Evolutionary conservation across 192 early-diverging fungal species (phyloP).

Genomic region (Anaeromyces robustus): DNA sequence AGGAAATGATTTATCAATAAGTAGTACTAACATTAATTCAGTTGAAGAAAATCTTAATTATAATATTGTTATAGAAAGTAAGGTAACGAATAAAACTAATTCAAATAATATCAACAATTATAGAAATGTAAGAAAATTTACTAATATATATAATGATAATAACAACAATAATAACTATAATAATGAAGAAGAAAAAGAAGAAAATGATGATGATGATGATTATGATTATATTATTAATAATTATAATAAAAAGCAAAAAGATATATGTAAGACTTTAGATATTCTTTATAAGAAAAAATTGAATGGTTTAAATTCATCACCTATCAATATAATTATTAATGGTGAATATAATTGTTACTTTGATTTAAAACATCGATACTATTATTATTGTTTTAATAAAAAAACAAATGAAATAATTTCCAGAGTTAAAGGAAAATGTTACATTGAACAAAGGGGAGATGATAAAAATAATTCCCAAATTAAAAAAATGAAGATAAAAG

Average conservation of each 20-base stretch:
- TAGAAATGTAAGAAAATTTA: no score
- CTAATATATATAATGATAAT: no score
- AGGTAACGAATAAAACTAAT: no score
- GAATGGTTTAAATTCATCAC: background rate
- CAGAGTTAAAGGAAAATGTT: background rate
- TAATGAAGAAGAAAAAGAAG: no score
- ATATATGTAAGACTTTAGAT: background rate
- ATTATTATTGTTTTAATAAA: background rate
- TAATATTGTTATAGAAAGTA: no score
- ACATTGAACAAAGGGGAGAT: background rate
- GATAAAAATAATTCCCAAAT: background rate
- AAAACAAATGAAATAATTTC: background rate
- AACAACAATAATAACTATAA: no score
- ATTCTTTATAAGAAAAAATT: background rate
- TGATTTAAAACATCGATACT: background rate
- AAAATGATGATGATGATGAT: no score
- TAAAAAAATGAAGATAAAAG: no score
- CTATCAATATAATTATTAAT: background rate
- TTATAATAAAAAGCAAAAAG: no score
- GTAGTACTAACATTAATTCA: no score
- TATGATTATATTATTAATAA: background rate
- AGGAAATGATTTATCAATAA: no score
- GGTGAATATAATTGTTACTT: background rate
- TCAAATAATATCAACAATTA: background rate
- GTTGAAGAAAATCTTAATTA: no score